Evolutionary conservation across 495 filamentous ascomycete genomes (phyloP).

Genomic region (Oidiodendron maius): DNA sequence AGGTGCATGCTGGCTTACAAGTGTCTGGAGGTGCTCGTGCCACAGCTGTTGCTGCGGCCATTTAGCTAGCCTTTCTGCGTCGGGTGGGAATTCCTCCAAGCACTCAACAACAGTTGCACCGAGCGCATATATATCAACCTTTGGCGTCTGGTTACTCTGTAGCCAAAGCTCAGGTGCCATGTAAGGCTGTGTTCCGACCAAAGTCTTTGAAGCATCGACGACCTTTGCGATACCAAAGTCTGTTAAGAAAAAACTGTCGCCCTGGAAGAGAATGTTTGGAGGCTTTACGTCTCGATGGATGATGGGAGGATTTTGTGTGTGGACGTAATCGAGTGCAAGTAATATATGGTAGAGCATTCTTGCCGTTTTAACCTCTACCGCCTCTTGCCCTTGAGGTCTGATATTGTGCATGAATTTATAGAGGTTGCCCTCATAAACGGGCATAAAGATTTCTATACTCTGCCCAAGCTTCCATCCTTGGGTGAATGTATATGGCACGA

Average conservation of each 20-base stretch:
- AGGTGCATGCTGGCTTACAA: background rate
- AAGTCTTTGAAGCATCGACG: constrained; percentile 17
- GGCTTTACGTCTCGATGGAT: constrained; percentile 18
- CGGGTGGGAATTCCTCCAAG: background rate
- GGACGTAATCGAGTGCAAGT: constrained; percentile 15
- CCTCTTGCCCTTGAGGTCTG: background rate
- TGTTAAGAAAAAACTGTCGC: constrained; percentile 17
- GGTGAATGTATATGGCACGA: background rate
- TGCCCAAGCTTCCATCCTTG: background rate
- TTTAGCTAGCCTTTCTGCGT: background rate
- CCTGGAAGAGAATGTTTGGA: background rate
- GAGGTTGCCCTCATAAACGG: background rate
- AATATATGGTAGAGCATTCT: constrained; percentile 19
- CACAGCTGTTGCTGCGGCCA: background rate
- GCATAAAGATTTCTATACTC: background rate
- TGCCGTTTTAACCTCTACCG: constrained; percentile 7
- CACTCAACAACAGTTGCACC: background rate
- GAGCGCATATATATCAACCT: background rate
- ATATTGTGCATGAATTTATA: background rate
- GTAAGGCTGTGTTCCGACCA: background rate
- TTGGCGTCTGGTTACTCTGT: background rate
- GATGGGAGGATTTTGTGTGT: constrained; percentile 11
- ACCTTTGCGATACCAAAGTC: constrained; percentile 21
- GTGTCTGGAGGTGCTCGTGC: background rate
- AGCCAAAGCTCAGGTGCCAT: background rate